Conservation (phyloP, 2,329 filamentous ascomycete genomes). For the Cladophialophora psammophila region DNA sequence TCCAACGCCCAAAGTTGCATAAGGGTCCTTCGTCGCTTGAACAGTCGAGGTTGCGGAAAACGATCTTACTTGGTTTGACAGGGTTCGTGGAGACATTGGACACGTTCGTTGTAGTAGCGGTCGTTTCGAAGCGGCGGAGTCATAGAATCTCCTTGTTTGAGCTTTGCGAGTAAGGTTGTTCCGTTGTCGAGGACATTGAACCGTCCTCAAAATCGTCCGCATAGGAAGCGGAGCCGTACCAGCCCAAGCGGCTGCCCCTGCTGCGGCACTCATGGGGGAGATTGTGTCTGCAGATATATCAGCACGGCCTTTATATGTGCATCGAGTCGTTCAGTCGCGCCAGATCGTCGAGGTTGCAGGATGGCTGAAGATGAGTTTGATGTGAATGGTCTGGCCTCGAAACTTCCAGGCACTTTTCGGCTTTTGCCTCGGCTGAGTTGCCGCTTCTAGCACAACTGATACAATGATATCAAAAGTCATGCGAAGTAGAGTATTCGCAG, state of each 20-base stretch:
- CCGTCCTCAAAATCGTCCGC: conserved; percentile 50
- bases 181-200: conserved; percentile 49
- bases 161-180: conserved; percentile 44
- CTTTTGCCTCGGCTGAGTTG: conserved; percentile 23
- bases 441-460: conserved; percentile 1
- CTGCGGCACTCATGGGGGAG: conserved; percentile 50
- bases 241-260: conserved; percentile 47
- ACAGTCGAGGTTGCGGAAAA: conserved; percentile 61
- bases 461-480: conserved; percentile 12
- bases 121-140: conserved; percentile 41
- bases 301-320: background rate
- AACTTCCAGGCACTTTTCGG: conserved; percentile 26
- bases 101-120: conserved; percentile 39
- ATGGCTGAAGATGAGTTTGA: conserved; percentile 4
- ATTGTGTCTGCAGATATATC: background rate
- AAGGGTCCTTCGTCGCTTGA: conserved; percentile 81
- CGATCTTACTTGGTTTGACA: conserved; percentile 21
- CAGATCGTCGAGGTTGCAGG: background rate
- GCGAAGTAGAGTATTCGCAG: background rate
- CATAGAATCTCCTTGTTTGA: conserved; percentile 49
- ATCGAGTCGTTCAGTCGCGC: background rate
- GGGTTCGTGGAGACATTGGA: conserved; percentile 7
- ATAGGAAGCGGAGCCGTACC: conserved; percentile 50
- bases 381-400: conserved; percentile 11
- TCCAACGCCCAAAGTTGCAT: conserved; percentile 81